Evolutionary conservation across 2,329 filamentous ascomycete species (phyloP).

Genomic region (Bipolaris zeicola): DNA sequence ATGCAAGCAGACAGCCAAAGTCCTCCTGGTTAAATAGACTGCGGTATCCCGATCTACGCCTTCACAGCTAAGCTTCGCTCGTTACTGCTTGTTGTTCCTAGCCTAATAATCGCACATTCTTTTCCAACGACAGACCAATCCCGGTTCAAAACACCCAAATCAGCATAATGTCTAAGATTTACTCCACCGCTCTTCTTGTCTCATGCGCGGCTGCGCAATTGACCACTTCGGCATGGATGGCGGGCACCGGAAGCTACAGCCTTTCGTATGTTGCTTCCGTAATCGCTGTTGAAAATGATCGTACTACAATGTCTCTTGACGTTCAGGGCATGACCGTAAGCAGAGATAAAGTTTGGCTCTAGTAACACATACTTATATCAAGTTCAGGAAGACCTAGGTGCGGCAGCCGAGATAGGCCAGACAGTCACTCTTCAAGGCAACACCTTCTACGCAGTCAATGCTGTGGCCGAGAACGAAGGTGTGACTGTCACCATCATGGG

Average conservation of each 20-base stretch:
- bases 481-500: conserved; percentile 16
- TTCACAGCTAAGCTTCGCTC: conserved; percentile 5
- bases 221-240: conserved; percentile 40
- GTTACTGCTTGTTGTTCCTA: conserved; percentile 6
- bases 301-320: conserved; percentile 26
- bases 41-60: background rate
- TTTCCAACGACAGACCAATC: background rate
- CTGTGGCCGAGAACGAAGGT: conserved; percentile 10
- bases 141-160: background rate
- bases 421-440: conserved; percentile 26
- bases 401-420: background rate
- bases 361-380: background rate
- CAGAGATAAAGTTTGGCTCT: background rate
- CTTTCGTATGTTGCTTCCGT: conserved; percentile 30
- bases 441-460: conserved; percentile 24
- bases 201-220: conserved; percentile 30
- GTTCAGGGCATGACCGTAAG: conserved; percentile 9
- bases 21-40: conserved; percentile 11
- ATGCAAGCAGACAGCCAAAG: conserved; percentile 4
- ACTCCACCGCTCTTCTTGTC: conserved; percentile 28
- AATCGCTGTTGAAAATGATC: conserved; percentile 24
- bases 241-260: conserved; percentile 17
- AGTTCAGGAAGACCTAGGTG: background rate
- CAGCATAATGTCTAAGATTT: conserved; percentile 30
- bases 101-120: background rate